Percentiles rank a stretch among this genome's conserved stretches.
Evolutionary conservation across 495 filamentous ascomycete genomes (phyloP).

Genomic region (Daldinia caldariorum): DNA sequence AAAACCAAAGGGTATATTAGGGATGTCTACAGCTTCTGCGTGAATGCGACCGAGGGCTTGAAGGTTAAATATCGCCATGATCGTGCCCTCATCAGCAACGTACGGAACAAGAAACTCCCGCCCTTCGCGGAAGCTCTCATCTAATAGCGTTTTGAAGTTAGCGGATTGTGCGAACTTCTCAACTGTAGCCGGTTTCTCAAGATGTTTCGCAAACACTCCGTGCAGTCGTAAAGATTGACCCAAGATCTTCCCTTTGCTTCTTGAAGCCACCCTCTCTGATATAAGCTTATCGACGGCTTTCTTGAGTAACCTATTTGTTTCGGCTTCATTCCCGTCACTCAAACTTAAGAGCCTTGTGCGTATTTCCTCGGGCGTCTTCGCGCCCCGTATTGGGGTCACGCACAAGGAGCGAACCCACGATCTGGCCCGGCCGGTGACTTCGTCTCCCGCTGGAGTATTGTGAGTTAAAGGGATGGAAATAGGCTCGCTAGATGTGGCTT

Average conservation of each 20-base stretch:
- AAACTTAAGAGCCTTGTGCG: constrained; percentile 52
- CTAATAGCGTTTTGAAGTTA: constrained; percentile 67
- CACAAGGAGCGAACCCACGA: constrained; percentile 51
- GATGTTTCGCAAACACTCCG: constrained; percentile 60
- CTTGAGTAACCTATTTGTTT: constrained; percentile 57
- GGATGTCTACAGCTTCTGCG: constrained; percentile 65
- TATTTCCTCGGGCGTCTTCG: constrained; percentile 50
- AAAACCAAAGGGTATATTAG: constrained; percentile 76
- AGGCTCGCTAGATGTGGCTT: constrained; percentile 49
- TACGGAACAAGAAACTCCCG: constrained; percentile 52
- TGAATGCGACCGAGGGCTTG: constrained; percentile 66
- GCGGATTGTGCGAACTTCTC: constrained; percentile 63
- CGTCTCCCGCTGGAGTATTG: constrained; percentile 16
- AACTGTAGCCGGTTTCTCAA: constrained; percentile 59
- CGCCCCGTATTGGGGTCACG: constrained; percentile 48
- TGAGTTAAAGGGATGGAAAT: constrained; percentile 38
- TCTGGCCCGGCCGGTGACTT: constrained; percentile 36
- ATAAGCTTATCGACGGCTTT: constrained; percentile 67
- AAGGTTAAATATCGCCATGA: constrained; percentile 76
- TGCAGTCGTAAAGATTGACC: constrained; percentile 67
- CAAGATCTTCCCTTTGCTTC: constrained; percentile 63
- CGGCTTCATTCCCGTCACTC: constrained; percentile 48
- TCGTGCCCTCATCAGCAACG: constrained; percentile 69
- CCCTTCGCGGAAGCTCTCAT: constrained; percentile 59
- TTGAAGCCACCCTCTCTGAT: constrained; percentile 67